Percentiles rank a stretch among this genome's conserved stretches.
Evolutionary conservation across 1,139 yeast species (phyloP).

Genomic region (Candida sp.): DNA sequence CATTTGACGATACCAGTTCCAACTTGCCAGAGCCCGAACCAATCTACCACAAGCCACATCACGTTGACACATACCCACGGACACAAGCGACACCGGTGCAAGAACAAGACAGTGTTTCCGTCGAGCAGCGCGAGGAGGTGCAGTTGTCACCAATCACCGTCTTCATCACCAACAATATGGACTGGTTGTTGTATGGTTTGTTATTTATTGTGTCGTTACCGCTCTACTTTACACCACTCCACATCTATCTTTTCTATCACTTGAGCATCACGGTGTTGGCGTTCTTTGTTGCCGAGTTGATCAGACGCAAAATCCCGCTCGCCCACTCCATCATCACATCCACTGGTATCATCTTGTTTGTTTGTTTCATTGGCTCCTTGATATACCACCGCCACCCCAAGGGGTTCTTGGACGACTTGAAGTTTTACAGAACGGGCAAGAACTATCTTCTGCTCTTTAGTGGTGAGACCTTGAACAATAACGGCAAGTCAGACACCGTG

Average conservation of each 20-base stretch:
- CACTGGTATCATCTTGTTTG: slow-evolving; percentile 63
- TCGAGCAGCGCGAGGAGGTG: slow-evolving; percentile 7
- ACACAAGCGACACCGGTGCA: neutral
- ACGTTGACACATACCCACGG: slow-evolving; percentile 9
- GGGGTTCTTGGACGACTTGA: slow-evolving; percentile 54
- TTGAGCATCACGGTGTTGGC: slow-evolving; percentile 61
- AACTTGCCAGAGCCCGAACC: slow-evolving; percentile 21
- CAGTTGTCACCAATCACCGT: slow-evolving; percentile 16
- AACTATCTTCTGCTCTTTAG: slow-evolving; percentile 65
- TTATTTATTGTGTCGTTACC: slow-evolving; percentile 61
- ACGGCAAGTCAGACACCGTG: slow-evolving; percentile 22
- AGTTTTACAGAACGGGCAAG: slow-evolving; percentile 69
- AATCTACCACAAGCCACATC: slow-evolving; percentile 17
- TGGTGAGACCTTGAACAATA: slow-evolving; percentile 30
- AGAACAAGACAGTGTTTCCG: slow-evolving; percentile 2
- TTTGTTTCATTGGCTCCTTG: slow-evolving; percentile 63
- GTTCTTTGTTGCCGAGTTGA: slow-evolving; percentile 53
- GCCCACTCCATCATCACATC: slow-evolving; percentile 76
- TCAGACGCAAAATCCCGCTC: slow-evolving; percentile 54
- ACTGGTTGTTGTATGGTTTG: slow-evolving; percentile 53
- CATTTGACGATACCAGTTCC: slow-evolving; percentile 13
- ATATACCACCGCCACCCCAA: slow-evolving; percentile 48
- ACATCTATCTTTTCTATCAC: slow-evolving; percentile 65
- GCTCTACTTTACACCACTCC: slow-evolving; percentile 50
- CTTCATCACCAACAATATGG: slow-evolving; percentile 51